Percentiles rank a stretch among this genome's conserved stretches.
These are phyloP conservation scores for Vitis hybrid DNA, from an alignment of 177 flowering plant species.

Conservation along the genomic window DNA sequence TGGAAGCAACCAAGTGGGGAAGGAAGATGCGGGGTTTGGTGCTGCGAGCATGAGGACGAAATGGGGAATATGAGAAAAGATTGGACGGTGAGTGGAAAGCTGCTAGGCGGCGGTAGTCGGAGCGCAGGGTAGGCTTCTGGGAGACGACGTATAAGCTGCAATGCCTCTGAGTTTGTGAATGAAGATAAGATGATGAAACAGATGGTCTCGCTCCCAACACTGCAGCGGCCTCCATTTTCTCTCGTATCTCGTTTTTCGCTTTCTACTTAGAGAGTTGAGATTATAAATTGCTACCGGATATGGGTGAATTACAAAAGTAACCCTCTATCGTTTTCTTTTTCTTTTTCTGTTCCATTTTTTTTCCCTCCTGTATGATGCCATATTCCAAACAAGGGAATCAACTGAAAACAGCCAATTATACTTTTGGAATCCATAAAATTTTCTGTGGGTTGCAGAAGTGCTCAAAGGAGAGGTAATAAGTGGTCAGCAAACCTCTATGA, in stretches of 20 bases:
- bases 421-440: too few relatives aligned
- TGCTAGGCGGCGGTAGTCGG: conserved; percentile 32
- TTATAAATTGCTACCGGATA: not conserved
- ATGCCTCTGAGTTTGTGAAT: conserved; percentile 14
- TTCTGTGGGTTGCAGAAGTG: too few relatives aligned
- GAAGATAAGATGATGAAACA: conserved; percentile 20
- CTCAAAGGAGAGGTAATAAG: too few relatives aligned
- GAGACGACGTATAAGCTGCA: conserved; percentile 30
- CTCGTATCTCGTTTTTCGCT: conserved; percentile 1
- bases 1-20: conserved; percentile 81
- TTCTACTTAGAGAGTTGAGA: not conserved
- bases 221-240: conserved; percentile 33
- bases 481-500: too few relatives aligned
- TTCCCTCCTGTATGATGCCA: too few relatives aligned
- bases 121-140: conserved; percentile 16
- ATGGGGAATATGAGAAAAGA: conserved; percentile 40
- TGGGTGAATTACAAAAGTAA: not conserved
- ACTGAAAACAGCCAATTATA: too few relatives aligned
- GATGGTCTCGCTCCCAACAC: conserved; percentile 23
- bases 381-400: too few relatives aligned
- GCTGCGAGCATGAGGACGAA: conserved; percentile 22
- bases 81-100: conserved; percentile 42
- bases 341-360: too few relatives aligned
- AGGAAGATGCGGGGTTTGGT: conserved; percentile 63
- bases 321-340: not conserved